Evolutionary conservation across 176 grass and related monocot species (phyloP).

Genomic region (Triticum dicoccoides): DNA sequence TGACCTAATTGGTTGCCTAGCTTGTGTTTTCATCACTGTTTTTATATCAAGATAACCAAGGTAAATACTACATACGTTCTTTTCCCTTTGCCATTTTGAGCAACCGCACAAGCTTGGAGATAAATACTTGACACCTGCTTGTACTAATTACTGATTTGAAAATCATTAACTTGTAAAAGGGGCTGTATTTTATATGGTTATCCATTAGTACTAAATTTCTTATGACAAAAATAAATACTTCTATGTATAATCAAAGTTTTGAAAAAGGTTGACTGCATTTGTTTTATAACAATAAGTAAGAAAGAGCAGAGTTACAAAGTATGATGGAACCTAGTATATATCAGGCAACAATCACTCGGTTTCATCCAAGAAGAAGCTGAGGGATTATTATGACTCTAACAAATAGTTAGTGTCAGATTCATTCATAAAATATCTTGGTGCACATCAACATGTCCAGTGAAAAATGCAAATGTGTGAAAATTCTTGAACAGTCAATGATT

Average conservation of each 20-base stretch:
- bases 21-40: not conserved
- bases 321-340: not conserved
- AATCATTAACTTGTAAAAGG: not conserved
- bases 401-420: not conserved
- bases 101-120: not conserved
- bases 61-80: not conserved
- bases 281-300: not conserved
- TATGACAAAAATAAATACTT: not conserved
- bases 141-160: not conserved
- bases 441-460: not conserved
- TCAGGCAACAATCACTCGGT: not conserved
- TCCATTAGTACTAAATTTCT: not conserved
- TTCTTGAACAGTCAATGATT: not conserved
- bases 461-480: not conserved
- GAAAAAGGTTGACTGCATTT: not conserved
- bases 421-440: not conserved
- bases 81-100: not conserved
- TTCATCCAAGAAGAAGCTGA: not conserved
- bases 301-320: not conserved
- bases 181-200: not conserved
- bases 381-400: not conserved
- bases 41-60: not conserved
- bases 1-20: not conserved
- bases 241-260: not conserved
- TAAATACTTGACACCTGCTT: not conserved